These are phyloP conservation scores for Oryza meyeriana DNA, from an alignment of 176 grass and related monocot species.

Conservation along the genomic window DNA sequence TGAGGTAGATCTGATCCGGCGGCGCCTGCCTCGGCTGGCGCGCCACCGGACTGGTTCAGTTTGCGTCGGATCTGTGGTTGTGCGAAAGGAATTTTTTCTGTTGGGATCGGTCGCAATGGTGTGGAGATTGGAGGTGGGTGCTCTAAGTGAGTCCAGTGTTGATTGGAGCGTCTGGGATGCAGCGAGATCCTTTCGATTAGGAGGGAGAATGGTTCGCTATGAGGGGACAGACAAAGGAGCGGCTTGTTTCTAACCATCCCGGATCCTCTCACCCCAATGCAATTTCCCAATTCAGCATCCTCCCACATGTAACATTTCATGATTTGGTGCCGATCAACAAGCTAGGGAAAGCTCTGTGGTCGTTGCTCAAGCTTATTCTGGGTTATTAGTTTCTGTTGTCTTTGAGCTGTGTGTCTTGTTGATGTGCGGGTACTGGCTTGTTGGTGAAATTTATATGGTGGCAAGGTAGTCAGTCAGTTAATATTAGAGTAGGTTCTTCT, in stretches of 20 bases:
- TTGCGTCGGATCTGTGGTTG: background rate
- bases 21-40: background rate
- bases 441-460: background rate
- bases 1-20: conserved; percentile 32
- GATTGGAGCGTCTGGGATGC: background rate
- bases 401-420: background rate
- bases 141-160: background rate
- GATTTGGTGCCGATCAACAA: background rate
- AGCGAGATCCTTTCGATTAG: background rate
- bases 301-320: background rate
- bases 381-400: background rate
- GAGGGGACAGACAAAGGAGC: too few species aligned
- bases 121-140: background rate
- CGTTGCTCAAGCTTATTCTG: too few species aligned
- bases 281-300: background rate
- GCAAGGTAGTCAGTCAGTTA: background rate
- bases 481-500: background rate
- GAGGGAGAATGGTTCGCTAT: background rate
- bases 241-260: background rate
- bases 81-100: too few species aligned
- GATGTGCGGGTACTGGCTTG: background rate
- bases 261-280: background rate
- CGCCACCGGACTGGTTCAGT: background rate
- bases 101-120: background rate
- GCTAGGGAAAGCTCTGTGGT: background rate